Conservation (phyloP, 2,329 filamentous ascomycete species). For the Dactylonectria macrodidyma region DNA sequence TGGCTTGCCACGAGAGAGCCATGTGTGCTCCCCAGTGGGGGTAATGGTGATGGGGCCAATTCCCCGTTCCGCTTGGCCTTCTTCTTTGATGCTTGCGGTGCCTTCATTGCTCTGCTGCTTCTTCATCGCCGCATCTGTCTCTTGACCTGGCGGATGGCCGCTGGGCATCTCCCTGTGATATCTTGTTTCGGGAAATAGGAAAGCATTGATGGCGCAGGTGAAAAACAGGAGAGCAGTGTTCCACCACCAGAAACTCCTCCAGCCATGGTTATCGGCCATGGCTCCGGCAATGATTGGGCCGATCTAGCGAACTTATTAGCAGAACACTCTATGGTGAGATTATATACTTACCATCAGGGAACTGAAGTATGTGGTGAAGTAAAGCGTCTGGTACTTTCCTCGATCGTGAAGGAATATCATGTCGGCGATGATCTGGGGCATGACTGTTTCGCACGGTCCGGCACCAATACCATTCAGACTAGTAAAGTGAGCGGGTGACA, state of each 20-base stretch:
- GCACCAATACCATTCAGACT: constrained; percentile 25
- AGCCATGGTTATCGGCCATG: constrained; percentile 25
- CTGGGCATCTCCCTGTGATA: constrained; percentile 19
- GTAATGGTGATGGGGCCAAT: not conserved
- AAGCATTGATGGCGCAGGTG: constrained; percentile 12
- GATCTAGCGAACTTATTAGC: constrained; percentile 11
- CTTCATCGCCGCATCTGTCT: not conserved
- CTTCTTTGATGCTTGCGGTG: constrained; percentile 17
- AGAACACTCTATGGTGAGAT: fast-evolving
- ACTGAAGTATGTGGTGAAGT: constrained; percentile 23
- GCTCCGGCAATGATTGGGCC: constrained; percentile 24
- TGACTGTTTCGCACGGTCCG: constrained; percentile 23
- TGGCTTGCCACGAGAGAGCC: constrained; percentile 25
- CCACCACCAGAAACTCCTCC: constrained; percentile 27
- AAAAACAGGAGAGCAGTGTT: constrained; percentile 25
- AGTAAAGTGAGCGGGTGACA: not conserved
- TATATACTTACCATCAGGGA: constrained; percentile 14
- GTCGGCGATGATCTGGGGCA: constrained; percentile 30
- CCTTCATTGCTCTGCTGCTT: constrained; percentile 24
- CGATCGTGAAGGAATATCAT: constrained; percentile 29
- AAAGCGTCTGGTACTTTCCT: constrained; percentile 25
- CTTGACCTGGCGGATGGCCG: not conserved
- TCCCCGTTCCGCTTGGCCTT: not conserved
- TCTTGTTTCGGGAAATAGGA: constrained; percentile 20
- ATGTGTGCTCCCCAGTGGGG: constrained; percentile 13